These are phyloP conservation scores for Hemileccinum impolitum DNA, from an alignment of 768 basidiomycete species.

Conservation along the genomic window DNA sequence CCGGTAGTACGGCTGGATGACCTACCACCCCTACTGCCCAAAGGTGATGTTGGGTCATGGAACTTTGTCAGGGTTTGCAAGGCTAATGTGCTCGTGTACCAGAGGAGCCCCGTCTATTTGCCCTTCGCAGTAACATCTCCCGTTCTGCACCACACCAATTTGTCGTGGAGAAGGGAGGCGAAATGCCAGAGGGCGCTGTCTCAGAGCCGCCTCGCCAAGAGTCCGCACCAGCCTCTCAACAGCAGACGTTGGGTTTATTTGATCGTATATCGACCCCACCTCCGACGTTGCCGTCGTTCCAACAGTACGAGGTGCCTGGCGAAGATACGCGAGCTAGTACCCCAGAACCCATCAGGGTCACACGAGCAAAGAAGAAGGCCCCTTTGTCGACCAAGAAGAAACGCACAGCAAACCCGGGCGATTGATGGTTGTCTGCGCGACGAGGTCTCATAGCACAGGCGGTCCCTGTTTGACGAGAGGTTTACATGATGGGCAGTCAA, in stretches of 20 bases:
- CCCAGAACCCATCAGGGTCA: constrained; percentile 73
- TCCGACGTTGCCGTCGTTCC: constrained; percentile 40
- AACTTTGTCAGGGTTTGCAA: background rate
- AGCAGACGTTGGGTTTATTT: constrained; percentile 24
- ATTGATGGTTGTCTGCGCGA: constrained; percentile 1
- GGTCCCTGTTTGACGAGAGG: background rate
- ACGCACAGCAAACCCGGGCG: constrained; percentile 41
- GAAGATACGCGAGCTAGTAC: constrained; percentile 49
- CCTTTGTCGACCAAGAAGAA: constrained; percentile 59
- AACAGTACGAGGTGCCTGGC: constrained; percentile 50
- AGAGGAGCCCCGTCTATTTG: constrained; percentile 42
- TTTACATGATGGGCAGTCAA: constrained; percentile 26
- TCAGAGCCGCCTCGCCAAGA: constrained; percentile 17
- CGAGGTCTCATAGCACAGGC: background rate
- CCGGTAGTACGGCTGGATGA: constrained; percentile 84
- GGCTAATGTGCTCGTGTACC: constrained; percentile 29
- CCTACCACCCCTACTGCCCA: constrained; percentile 48
- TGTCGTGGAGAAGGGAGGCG: constrained; percentile 73
- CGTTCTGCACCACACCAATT: constrained; percentile 46
- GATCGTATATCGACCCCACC: constrained; percentile 35
- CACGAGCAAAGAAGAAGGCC: constrained; percentile 63
- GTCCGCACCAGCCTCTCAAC: constrained; percentile 27
- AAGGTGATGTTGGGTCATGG: constrained; percentile 21
- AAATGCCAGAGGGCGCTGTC: constrained; percentile 71
- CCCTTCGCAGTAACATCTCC: constrained; percentile 40